phyloP scores from a whole-genome alignment of 352 stramenopile genomes.

The Phytophthora tentaculata region DNA sequence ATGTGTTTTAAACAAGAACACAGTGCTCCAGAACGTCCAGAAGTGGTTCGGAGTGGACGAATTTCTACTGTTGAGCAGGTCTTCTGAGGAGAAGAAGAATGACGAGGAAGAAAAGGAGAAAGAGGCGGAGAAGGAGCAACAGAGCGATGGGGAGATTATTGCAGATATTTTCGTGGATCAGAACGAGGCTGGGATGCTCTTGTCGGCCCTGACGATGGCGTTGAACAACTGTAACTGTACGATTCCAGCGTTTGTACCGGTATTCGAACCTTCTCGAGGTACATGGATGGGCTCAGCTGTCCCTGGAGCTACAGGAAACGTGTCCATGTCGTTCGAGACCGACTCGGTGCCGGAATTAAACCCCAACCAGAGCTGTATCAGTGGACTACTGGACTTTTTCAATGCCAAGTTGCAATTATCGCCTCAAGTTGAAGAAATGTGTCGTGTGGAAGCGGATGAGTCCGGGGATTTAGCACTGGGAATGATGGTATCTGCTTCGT shows the following conservation, averaged over 20 bases:
- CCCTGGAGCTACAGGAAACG: conserved; percentile 72
- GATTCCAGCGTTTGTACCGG: conserved; percentile 75
- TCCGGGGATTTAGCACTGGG: conserved; percentile 50
- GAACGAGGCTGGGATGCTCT: conserved; percentile 68
- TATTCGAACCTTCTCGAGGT: conserved; percentile 59
- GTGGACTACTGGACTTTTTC: conserved; percentile 81
- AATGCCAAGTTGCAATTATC: conserved; percentile 80
- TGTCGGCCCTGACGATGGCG: conserved; percentile 77
- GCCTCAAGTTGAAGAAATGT: conserved; percentile 66
- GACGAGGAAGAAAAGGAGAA: neutral
- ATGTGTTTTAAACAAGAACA: conserved; percentile 30
- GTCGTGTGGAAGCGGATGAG: conserved; percentile 47
- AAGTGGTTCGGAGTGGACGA: conserved; percentile 80
- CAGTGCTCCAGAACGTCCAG: conserved; percentile 47
- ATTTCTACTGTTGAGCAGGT: conserved; percentile 65
- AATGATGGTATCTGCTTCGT: conserved; percentile 74
- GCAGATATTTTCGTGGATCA: conserved; percentile 56
- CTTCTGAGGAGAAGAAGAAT: conserved; percentile 27
- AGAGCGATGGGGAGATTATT: conserved; percentile 29
- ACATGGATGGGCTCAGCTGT: conserved; percentile 74
- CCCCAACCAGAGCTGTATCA: conserved; percentile 80
- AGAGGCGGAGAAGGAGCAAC: neutral
- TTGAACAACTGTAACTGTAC: conserved; percentile 86
- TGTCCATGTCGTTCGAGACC: conserved; percentile 81
- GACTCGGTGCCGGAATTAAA: conserved; percentile 75